phyloP scores from a whole-genome alignment of 352 stramenopile genomes.

The Globisporangium polare region DNA sequence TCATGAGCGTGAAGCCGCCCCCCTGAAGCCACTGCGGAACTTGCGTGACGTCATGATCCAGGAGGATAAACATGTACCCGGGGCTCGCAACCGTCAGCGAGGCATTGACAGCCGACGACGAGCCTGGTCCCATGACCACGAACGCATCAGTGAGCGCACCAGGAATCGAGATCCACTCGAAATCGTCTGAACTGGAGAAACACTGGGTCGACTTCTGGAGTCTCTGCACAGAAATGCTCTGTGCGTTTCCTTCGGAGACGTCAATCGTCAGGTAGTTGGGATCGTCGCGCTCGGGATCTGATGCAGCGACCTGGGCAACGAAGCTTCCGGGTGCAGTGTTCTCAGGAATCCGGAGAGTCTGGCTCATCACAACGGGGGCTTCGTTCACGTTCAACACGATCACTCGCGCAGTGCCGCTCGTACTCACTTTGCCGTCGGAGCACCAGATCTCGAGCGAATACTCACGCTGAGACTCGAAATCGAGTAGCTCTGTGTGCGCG shows the following conservation, averaged over 20 bases:
- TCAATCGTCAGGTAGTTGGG: conserved; percentile 1
- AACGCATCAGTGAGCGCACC: background rate
- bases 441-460: conserved; percentile 31
- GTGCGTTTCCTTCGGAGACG: background rate
- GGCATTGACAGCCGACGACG: background rate
- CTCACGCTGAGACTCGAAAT: conserved; percentile 38
- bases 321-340: conserved; percentile 16
- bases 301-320: background rate
- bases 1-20: conserved; percentile 4
- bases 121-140: conserved; percentile 2
- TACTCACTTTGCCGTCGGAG: conserved; percentile 28
- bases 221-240: background rate
- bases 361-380: conserved; percentile 21
- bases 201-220: background rate
- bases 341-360: conserved; percentile 32
- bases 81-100: conserved; percentile 3
- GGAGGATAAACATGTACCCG: conserved; percentile 4
- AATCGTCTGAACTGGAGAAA: conserved; percentile 8
- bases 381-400: conserved; percentile 52
- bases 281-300: conserved; percentile 8
- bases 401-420: conserved; percentile 17
- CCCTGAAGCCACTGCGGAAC: conserved; percentile 4
- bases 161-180: conserved; percentile 13
- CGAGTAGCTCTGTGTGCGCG: conserved; percentile 27
- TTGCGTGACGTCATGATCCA: background rate